Conservation (phyloP, 2,329 filamentous ascomycete species). For the Claviceps lovelessii region DNA sequence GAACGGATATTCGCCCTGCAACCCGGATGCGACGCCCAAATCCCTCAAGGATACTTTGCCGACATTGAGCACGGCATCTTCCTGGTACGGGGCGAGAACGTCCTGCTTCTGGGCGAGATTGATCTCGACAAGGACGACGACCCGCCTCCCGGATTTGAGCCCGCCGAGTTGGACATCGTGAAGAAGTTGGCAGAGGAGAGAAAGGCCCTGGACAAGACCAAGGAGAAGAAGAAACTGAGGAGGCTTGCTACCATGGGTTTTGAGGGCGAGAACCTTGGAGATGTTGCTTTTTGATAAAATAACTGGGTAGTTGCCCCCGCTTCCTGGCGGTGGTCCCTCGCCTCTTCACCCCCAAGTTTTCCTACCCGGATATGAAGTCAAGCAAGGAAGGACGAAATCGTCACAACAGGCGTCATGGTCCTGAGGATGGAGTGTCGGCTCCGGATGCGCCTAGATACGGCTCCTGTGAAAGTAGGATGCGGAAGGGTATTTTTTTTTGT, state of each 20-base stretch:
- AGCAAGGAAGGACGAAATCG: not conserved
- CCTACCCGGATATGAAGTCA: not conserved
- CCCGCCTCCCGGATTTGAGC: slow-evolving; percentile 55
- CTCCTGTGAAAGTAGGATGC: not conserved
- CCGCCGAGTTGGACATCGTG: slow-evolving; percentile 54
- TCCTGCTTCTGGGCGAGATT: slow-evolving; percentile 88
- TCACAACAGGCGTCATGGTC: not conserved
- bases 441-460: not conserved
- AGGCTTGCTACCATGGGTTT: slow-evolving; percentile 70
- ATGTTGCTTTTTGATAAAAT: slow-evolving; percentile 44
- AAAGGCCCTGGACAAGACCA: slow-evolving; percentile 52
- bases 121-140: slow-evolving; percentile 94
- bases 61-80: slow-evolving; percentile 80
- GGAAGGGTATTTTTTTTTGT: too few species aligned
- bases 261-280: slow-evolving; percentile 70
- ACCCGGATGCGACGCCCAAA: slow-evolving; percentile 24
- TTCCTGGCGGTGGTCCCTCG: too few species aligned
- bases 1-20: slow-evolving; percentile 66
- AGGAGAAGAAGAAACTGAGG: slow-evolving; percentile 57
- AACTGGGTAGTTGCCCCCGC: not conserved
- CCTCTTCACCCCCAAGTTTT: not conserved
- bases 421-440: not conserved
- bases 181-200: slow-evolving; percentile 59
- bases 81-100: slow-evolving; percentile 89
- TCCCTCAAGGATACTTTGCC: slow-evolving; percentile 48